Percentiles rank a stretch among this genome's conserved stretches.
Conservation (phyloP, 768 basidiomycete genomes). For the Asterophora parasitica region DNA sequence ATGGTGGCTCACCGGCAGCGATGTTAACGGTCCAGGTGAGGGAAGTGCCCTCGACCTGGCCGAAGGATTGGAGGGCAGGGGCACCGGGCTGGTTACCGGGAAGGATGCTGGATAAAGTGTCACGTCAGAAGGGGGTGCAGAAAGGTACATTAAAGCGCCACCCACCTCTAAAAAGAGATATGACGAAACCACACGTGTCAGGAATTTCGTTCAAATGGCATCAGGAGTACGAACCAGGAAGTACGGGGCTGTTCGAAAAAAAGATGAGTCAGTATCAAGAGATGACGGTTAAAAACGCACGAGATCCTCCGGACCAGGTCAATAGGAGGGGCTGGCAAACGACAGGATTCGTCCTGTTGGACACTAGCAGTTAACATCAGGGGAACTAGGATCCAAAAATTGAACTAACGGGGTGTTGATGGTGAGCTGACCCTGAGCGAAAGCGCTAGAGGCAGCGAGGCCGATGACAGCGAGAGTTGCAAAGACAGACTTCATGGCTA, state of each 20-base stretch:
- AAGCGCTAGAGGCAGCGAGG: conserved; percentile 35
- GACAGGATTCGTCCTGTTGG: conserved; percentile 38
- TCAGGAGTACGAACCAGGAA: conserved; percentile 46
- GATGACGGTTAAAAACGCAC: conserved; percentile 32
- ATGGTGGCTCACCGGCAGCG: conserved; percentile 32
- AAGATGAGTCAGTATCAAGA: conserved; percentile 10
- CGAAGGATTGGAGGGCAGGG: conserved; percentile 42
- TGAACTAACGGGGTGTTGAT: conserved; percentile 71
- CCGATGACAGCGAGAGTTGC: conserved; percentile 34
- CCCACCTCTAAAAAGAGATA: conserved; percentile 34
- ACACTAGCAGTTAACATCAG: conserved; percentile 1
- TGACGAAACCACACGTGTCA: conserved; percentile 6
- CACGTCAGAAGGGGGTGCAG: not conserved
- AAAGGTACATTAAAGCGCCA: not conserved
- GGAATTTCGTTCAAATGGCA: not conserved
- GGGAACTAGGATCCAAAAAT: not conserved
- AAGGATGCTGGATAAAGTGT: conserved; percentile 39
- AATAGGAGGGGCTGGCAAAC: conserved; percentile 57
- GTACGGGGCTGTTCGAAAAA: conserved; percentile 51
- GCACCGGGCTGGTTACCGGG: conserved; percentile 43
- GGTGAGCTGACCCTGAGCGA: conserved; percentile 40
- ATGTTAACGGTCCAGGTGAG: conserved; percentile 56
- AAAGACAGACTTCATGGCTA: conserved; percentile 46
- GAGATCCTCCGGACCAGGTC: conserved; percentile 49
- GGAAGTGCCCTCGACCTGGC: conserved; percentile 31